Percentiles rank a stretch among this genome's conserved stretches.
Evolutionary conservation across 208 protist genomes (phyloP).

Genomic region (Histomonas meleagridis): DNA sequence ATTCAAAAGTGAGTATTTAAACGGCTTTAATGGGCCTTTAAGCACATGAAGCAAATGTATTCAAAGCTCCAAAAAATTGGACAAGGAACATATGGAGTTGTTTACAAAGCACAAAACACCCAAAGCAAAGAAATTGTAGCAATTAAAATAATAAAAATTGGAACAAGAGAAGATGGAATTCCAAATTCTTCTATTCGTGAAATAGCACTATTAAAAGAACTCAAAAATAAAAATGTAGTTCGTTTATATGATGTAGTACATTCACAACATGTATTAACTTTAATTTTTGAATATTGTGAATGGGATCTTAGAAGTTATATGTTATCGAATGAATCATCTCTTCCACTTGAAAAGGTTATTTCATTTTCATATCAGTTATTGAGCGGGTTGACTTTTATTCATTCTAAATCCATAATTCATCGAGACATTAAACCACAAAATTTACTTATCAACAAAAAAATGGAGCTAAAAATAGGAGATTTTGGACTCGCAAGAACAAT

Average conservation of each 20-base stretch:
- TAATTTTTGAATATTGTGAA: conserved; percentile 36
- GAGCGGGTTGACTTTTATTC: conserved; percentile 66
- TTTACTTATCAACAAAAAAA: conserved; percentile 63
- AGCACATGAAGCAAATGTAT: no score
- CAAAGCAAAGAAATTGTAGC: conserved; percentile 68
- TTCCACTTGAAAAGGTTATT: background rate
- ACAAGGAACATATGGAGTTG: conserved; percentile 85
- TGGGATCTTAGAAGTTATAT: conserved; percentile 11
- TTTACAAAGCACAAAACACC: conserved; percentile 78
- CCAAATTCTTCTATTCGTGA: conserved; percentile 86
- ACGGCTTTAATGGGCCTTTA: no score
- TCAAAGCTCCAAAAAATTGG: conserved; percentile 79
- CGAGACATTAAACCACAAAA: conserved; percentile 74
- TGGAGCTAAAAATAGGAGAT: conserved; percentile 68
- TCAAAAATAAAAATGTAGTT: conserved; percentile 88
- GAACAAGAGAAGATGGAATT: conserved; percentile 88
- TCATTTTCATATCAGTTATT: conserved; percentile 60
- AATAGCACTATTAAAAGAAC: conserved; percentile 86
- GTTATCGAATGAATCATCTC: conserved; percentile 53
- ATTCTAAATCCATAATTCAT: conserved; percentile 65
- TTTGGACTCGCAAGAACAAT: conserved; percentile 64
- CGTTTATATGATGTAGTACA: conserved; percentile 43
- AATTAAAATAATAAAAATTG: conserved; percentile 86
- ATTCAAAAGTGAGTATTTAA: no score
- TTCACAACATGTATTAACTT: background rate